Conservation (phyloP, 306 rosid genomes). For the Quercus gilva region DNA sequence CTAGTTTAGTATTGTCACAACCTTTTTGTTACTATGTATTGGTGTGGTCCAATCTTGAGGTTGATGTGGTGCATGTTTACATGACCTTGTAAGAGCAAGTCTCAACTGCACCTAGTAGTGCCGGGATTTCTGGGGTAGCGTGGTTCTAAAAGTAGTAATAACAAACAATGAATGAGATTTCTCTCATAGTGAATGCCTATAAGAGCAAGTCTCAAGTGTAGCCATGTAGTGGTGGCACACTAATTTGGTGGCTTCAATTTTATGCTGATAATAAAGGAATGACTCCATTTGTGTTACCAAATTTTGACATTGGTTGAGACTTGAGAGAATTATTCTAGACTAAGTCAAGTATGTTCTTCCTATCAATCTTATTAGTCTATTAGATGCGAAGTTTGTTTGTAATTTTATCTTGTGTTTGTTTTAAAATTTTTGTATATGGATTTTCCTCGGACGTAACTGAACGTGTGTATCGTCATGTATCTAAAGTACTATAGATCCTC, state of each 20-base stretch:
- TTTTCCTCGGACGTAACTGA: not conserved
- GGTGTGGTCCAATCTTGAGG: no score
- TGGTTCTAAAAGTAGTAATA: no score
- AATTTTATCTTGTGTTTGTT: not conserved
- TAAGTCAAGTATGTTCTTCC: not conserved
- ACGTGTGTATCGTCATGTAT: not conserved
- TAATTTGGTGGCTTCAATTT: not conserved
- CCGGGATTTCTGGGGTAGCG: no score
- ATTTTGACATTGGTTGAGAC: not conserved
- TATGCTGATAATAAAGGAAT: not conserved
- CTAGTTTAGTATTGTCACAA: no score
- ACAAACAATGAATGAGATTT: no score
- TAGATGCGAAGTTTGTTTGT: not conserved
- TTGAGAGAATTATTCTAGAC: not conserved
- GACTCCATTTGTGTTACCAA: not conserved
- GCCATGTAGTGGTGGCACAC: not conserved
- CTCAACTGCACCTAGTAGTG: no score
- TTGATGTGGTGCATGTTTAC: no score
- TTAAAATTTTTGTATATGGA: not conserved
- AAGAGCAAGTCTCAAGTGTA: no score
- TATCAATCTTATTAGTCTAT: not conserved
- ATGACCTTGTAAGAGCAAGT: no score
- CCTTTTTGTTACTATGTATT: no score
- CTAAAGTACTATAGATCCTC: not conserved
- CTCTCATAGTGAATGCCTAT: no score